Percentiles rank a stretch among this genome's conserved stretches.
These are phyloP conservation scores for Fusarium sp. DNA, from an alignment of 2,329 filamentous ascomycete genomes.

Conservation along the genomic window DNA sequence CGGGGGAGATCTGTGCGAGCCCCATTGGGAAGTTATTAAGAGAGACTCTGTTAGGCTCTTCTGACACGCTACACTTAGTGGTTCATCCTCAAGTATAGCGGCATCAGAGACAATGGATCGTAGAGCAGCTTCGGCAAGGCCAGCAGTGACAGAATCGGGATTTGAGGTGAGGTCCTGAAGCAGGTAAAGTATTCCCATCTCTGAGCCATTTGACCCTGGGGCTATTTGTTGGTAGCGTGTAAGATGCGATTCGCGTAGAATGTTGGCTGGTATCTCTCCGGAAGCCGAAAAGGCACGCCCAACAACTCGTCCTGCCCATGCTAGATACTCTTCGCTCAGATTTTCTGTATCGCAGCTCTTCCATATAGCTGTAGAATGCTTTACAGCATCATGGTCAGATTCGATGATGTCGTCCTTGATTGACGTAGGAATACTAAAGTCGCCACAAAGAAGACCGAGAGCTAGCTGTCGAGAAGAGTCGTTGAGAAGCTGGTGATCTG, in stretches of 20 bases:
- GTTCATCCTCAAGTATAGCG: conserved; percentile 55
- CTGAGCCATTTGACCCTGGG: conserved; percentile 64
- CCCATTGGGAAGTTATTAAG: conserved; percentile 65
- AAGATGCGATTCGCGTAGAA: conserved; percentile 68
- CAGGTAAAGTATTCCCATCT: conserved; percentile 68
- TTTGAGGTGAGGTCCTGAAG: conserved; percentile 70
- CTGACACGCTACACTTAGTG: conserved; percentile 60
- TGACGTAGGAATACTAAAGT: conserved; percentile 69
- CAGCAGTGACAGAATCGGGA: conserved; percentile 63
- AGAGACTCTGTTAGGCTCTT: conserved; percentile 62
- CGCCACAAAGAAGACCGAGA: conserved; percentile 76
- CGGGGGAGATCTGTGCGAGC: conserved; percentile 62
- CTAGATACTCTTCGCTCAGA: conserved; percentile 73
- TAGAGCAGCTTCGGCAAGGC: conserved; percentile 69
- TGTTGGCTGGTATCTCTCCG: conserved; percentile 70
- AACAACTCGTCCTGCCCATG: conserved; percentile 87
- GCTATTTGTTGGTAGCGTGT: conserved; percentile 59
- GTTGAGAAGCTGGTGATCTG: conserved; percentile 71
- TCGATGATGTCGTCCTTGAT: conserved; percentile 71
- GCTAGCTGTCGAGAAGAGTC: conserved; percentile 74
- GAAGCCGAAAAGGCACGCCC: conserved; percentile 84
- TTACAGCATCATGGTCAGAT: conserved; percentile 69
- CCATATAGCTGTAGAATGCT: conserved; percentile 75
- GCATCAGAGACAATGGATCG: conserved; percentile 66
- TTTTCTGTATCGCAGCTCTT: conserved; percentile 74